Evolutionary conservation across 2,329 filamentous ascomycete species (phyloP).

Genomic region (Falciphora oryzae): DNA sequence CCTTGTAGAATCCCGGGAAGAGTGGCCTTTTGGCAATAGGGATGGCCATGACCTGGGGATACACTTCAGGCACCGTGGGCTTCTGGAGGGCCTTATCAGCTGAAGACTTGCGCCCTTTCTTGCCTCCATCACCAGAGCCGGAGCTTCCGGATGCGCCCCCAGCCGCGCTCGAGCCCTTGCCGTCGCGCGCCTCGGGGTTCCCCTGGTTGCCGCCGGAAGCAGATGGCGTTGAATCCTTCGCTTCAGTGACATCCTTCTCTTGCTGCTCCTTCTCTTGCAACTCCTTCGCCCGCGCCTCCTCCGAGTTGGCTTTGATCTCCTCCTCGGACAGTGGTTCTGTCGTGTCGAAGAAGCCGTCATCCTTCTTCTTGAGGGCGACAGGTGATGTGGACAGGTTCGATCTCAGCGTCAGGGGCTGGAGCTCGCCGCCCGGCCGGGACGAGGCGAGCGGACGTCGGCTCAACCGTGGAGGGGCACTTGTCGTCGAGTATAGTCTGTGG

Average conservation of each 20-base stretch:
- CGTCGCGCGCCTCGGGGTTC: slow-evolving; percentile 39
- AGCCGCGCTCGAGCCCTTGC: slow-evolving; percentile 53
- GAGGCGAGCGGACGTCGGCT: neutral
- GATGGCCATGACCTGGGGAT: slow-evolving; percentile 95
- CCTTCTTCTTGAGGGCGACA: slow-evolving; percentile 15
- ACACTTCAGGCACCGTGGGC: slow-evolving; percentile 85
- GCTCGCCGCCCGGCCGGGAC: neutral
- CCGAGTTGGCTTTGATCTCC: slow-evolving; percentile 15
- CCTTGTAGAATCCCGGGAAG: slow-evolving; percentile 98
- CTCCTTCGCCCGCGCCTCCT: slow-evolving; percentile 20
- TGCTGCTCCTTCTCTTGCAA: slow-evolving; percentile 41
- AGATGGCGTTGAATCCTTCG: slow-evolving; percentile 33
- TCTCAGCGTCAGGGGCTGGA: neutral
- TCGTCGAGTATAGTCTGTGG: neutral
- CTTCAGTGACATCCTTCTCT: slow-evolving; percentile 42
- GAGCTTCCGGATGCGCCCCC: slow-evolving; percentile 49
- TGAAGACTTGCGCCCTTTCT: slow-evolving; percentile 64
- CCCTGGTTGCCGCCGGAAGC: slow-evolving; percentile 34
- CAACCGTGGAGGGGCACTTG: neutral
- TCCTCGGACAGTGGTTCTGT: slow-evolving; percentile 13
- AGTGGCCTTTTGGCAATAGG: slow-evolving; percentile 89
- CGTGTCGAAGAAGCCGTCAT: slow-evolving; percentile 18
- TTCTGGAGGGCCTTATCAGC: slow-evolving; percentile 73
- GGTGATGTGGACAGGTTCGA: slow-evolving; percentile 16
- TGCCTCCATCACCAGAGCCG: slow-evolving; percentile 57